Evolutionary conservation across 306 rosid genomes (phyloP).

Genomic region (barrel medic (Medicago truncatula)): DNA sequence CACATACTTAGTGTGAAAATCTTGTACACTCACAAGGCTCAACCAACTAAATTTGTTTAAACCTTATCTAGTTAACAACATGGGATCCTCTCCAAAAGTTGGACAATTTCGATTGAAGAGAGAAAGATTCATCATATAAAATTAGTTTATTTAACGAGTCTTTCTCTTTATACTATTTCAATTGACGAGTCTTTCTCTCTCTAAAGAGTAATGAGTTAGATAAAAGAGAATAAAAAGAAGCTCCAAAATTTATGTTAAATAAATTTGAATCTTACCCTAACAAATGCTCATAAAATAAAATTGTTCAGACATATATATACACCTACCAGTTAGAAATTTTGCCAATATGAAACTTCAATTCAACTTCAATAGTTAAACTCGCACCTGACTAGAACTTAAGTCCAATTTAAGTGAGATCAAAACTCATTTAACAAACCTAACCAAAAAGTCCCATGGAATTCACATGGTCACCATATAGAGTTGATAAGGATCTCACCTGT

Average conservation of each 20-base stretch:
- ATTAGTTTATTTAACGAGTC: no score
- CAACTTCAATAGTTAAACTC: background rate
- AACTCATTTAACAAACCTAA: background rate
- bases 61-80: background rate
- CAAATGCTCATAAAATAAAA: background rate
- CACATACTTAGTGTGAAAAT: no score
- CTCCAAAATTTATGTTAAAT: background rate
- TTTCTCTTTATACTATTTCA: no score
- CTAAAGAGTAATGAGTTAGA: no score
- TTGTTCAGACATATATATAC: background rate
- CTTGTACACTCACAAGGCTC: background rate
- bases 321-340: background rate
- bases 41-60: background rate
- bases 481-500: constrained; percentile 43
- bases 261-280: no score
- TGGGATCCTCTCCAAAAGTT: background rate
- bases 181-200: no score
- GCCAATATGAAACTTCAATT: no score
- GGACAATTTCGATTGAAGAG: no score
- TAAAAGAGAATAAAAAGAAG: no score
- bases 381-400: no score
- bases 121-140: no score
- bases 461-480: constrained; percentile 55
- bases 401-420: background rate
- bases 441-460: background rate